These are phyloP conservation scores for Astraeus odoratus DNA, from an alignment of 768 basidiomycete species.

Conservation along the genomic window DNA sequence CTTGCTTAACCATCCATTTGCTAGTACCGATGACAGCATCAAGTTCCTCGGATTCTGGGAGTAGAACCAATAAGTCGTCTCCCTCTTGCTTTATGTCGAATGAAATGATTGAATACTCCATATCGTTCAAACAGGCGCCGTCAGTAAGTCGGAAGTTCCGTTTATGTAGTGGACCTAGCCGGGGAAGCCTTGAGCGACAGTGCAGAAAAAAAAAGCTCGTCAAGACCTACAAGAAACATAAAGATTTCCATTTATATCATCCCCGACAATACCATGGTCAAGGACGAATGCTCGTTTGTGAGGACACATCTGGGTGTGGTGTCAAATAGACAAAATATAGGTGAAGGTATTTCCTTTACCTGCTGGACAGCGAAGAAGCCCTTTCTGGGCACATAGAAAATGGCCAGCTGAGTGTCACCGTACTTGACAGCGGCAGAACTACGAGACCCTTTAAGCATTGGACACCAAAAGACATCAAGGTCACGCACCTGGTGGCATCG, in stretches of 20 bases:
- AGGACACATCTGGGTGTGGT: slow-evolving; percentile 33
- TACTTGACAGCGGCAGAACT: slow-evolving; percentile 51
- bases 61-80: slow-evolving; percentile 41
- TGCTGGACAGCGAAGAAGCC: slow-evolving; percentile 66
- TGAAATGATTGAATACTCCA: slow-evolving; percentile 50
- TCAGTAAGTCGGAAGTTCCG: slow-evolving; percentile 51
- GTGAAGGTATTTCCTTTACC: slow-evolving; percentile 28
- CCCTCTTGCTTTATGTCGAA: slow-evolving; percentile 50
- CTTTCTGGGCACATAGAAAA: slow-evolving; percentile 55
- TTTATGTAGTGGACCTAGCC: slow-evolving; percentile 55
- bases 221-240: slow-evolving; percentile 43
- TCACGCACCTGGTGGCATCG: slow-evolving; percentile 40
- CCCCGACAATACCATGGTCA: slow-evolving; percentile 62
- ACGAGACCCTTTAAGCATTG: slow-evolving; percentile 1
- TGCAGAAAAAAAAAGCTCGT: neutral
- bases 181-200: neutral
- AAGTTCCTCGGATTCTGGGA: slow-evolving; percentile 45
- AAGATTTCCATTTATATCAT: slow-evolving; percentile 47
- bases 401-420: slow-evolving; percentile 59
- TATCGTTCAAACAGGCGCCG: slow-evolving; percentile 55
- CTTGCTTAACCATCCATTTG: slow-evolving; percentile 57
- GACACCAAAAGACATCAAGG: neutral
- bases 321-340: neutral
- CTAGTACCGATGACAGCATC: slow-evolving; percentile 57
- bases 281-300: slow-evolving; percentile 62